These are phyloP conservation scores for Stephania cephalantha DNA, from an alignment of 164 flowering plant genomes.

Conservation along the genomic window DNA sequence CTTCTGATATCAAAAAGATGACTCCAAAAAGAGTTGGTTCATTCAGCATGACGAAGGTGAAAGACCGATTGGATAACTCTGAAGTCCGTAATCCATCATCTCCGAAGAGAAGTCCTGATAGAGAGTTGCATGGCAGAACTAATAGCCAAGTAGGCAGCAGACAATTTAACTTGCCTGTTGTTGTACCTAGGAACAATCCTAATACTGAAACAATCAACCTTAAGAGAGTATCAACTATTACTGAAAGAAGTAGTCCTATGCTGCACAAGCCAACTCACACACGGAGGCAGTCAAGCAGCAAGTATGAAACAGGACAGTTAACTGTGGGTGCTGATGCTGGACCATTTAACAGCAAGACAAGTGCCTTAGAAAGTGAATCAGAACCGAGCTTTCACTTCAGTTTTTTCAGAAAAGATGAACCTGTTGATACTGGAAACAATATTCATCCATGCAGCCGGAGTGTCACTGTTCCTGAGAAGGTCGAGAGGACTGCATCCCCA, in stretches of 20 bases:
- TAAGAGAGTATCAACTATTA: constrained; percentile 38
- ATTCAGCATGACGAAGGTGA: constrained; percentile 25
- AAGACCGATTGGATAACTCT: constrained; percentile 25
- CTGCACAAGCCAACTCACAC: constrained; percentile 42
- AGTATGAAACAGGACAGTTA: constrained; percentile 28
- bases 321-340: constrained; percentile 29
- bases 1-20: constrained; percentile 42
- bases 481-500: constrained; percentile 31
- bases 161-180: constrained; percentile 37
- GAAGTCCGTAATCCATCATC: constrained; percentile 26
- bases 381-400: constrained; percentile 23
- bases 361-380: constrained; percentile 20
- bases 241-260: constrained; percentile 34
- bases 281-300: constrained; percentile 36
- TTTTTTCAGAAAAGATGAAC: constrained; percentile 26
- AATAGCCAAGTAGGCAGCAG: constrained; percentile 24
- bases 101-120: constrained; percentile 33
- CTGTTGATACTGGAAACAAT: constrained; percentile 28
- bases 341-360: constrained; percentile 15
- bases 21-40: constrained; percentile 33
- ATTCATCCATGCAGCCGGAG: constrained; percentile 23
- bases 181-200: constrained; percentile 50
- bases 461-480: constrained; percentile 35
- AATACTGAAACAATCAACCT: constrained; percentile 34
- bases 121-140: constrained; percentile 23